These are phyloP conservation scores for Jamesozyma jinghongensis DNA, from an alignment of 805 yeast species.

Conservation along the genomic window DNA sequence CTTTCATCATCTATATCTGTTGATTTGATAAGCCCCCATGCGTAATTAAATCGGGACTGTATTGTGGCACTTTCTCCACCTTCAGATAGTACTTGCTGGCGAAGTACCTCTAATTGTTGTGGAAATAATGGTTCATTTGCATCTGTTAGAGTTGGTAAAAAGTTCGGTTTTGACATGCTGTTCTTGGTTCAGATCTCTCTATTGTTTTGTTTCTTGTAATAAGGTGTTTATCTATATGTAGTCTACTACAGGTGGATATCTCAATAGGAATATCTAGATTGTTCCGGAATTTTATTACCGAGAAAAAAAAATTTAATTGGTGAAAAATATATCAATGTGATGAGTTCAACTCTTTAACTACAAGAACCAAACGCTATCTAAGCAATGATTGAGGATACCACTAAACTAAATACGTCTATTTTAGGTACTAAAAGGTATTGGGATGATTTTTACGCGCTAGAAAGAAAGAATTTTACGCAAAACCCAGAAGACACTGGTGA, in stretches of 20 bases:
- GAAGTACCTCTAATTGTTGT: constrained; percentile 67
- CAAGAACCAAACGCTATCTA: neutral
- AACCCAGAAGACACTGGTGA: constrained; percentile 88
- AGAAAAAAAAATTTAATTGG: neutral
- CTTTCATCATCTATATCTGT: constrained; percentile 52
- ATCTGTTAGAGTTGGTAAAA: constrained; percentile 26
- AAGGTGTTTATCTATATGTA: neutral
- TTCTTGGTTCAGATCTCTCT: neutral
- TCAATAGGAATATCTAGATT: neutral
- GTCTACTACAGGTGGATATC: neutral
- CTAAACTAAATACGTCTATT: constrained; percentile 60
- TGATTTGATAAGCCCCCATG: constrained; percentile 91
- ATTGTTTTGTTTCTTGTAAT: neutral
- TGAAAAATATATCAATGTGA: neutral
- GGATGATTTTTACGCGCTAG: constrained; percentile 78
- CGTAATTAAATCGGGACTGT: constrained; percentile 85
- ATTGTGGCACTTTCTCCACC: constrained; percentile 63
- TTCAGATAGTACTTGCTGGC: constrained; percentile 70
- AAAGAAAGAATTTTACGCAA: constrained; percentile 57
- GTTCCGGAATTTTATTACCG: neutral
- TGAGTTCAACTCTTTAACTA: too few relatives aligned
- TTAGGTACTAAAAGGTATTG: constrained; percentile 86
- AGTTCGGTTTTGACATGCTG: constrained; percentile 9
- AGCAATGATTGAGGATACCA: constrained; percentile 31
- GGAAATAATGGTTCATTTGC: constrained; percentile 44